Base-by-base conservation (phyloP, 805 yeast species). In the Candida palmyrensis region DNA sequence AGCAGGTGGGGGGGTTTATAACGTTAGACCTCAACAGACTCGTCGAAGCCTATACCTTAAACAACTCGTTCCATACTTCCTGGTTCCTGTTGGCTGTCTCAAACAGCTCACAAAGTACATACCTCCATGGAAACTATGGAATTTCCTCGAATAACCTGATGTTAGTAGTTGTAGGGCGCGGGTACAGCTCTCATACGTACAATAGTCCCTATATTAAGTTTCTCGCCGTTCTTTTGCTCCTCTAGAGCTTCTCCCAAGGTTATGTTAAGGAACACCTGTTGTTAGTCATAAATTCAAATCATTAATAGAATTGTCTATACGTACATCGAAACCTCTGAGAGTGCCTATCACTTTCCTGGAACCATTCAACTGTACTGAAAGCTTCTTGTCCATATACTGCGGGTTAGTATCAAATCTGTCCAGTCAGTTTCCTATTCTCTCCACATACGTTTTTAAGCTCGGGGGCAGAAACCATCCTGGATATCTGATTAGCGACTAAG, bases 291-390 rank as follows among this genome's bases (percentile, higher is more conserved):
- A n/a, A 13, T 2, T 6, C 4, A 9, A 3, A 27, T 9, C n/a
- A n/a, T 16, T 14, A 12, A 6, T n/a, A 12, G 8, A 22, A 21
- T 20, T 9, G 12, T 24, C 18, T 16, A 26, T 49, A 56, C 62
- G 30, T 51, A 77, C 74, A 52, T 90, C 97, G 54, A 78, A 90
- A 2, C 97, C 97, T 47, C 85, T 68, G 35, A 90, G 68, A 9
- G 75, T 73, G 2, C 97, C 97, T n/a, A 75, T 73, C 1, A 90
- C 75, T 44, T 73, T 74, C 32, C 97, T 69, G 10, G 82, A 62
- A 2, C 95, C 94, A 54, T 86, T 87, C 39, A 90, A 67, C 43
- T 82, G 83, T 12, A 90, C 63, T 10, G 77, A 66, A 18, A 90
- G 68, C 47, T 76, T 75, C 58, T 84, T 85, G 51, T 84, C 89